Evolutionary conservation across 129 eudicot genomes (phyloP).

Genomic region (Tagetes patula): DNA sequence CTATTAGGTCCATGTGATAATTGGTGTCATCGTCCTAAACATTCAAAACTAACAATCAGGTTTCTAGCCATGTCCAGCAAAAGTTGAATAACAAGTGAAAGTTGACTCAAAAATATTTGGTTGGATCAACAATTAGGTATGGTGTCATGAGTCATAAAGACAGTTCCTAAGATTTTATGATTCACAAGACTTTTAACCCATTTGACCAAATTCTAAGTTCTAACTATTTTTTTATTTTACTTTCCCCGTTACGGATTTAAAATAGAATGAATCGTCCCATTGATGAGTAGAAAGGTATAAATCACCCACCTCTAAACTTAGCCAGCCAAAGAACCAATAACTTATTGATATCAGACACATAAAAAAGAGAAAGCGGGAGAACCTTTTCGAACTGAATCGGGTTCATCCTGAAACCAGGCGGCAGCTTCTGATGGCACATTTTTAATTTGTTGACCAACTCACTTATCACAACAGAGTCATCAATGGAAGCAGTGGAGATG

Average conservation of each 20-base stretch:
- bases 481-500: slow-evolving; percentile 68
- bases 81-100: too few relatives aligned
- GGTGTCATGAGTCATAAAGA: too few relatives aligned
- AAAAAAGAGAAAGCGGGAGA: background rate
- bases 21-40: slow-evolving; percentile 86
- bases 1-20: slow-evolving; percentile 92
- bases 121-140: background rate
- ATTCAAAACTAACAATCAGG: slow-evolving; percentile 1
- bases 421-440: slow-evolving; percentile 51
- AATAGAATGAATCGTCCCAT: background rate
- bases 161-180: background rate
- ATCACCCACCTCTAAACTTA: background rate
- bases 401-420: slow-evolving; percentile 70
- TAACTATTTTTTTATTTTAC: background rate
- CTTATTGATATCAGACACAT: background rate
- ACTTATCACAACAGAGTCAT: slow-evolving; percentile 73
- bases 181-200: background rate
- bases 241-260: background rate
- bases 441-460: slow-evolving; percentile 57
- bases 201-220: background rate
- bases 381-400: slow-evolving; percentile 98
- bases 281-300: background rate
- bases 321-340: background rate
- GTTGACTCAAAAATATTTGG: background rate
- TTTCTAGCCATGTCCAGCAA: background rate